phyloP scores from a whole-genome alignment of 2,329 filamentous ascomycete genomes.

The Coniochaeta ligniaria region DNA sequence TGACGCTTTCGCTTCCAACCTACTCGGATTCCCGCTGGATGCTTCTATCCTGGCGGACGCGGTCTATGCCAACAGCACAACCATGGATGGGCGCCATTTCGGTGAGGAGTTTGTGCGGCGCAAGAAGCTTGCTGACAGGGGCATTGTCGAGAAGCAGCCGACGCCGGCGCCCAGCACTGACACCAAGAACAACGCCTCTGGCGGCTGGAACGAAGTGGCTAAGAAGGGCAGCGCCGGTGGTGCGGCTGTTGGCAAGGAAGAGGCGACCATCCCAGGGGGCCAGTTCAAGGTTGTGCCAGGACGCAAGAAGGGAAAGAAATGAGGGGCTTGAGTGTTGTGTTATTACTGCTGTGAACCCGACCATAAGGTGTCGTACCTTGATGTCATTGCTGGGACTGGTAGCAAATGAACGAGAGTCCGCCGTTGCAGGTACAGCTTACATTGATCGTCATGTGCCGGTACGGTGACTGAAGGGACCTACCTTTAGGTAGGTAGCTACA shows the following conservation, averaged over 20 bases:
- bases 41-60: slow-evolving; percentile 79
- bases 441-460: no score
- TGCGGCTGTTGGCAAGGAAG: slow-evolving; percentile 30
- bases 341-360: background rate
- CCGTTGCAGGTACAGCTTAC: background rate
- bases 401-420: background rate
- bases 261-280: slow-evolving; percentile 37
- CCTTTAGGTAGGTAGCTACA: no score
- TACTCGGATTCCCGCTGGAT: slow-evolving; percentile 71
- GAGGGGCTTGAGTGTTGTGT: background rate
- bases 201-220: slow-evolving; percentile 94
- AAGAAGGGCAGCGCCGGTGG: slow-evolving; percentile 67
- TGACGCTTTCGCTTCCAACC: slow-evolving; percentile 70
- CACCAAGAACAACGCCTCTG: slow-evolving; percentile 39
- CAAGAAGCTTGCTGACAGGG: slow-evolving; percentile 88
- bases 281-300: slow-evolving; percentile 85
- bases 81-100: slow-evolving; percentile 88
- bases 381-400: background rate
- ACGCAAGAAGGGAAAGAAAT: slow-evolving; percentile 88
- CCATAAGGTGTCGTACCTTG: background rate
- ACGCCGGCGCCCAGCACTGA: slow-evolving; percentile 41
- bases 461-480: no score
- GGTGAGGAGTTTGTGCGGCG: slow-evolving; percentile 91
- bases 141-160: slow-evolving; percentile 67
- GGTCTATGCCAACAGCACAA: slow-evolving; percentile 79